A percentile compares a stretch with the other conserved stretches of the same genome.
Evolutionary conservation across 257 asterid species (phyloP).

Genomic region (Nicotiana otophora): DNA sequence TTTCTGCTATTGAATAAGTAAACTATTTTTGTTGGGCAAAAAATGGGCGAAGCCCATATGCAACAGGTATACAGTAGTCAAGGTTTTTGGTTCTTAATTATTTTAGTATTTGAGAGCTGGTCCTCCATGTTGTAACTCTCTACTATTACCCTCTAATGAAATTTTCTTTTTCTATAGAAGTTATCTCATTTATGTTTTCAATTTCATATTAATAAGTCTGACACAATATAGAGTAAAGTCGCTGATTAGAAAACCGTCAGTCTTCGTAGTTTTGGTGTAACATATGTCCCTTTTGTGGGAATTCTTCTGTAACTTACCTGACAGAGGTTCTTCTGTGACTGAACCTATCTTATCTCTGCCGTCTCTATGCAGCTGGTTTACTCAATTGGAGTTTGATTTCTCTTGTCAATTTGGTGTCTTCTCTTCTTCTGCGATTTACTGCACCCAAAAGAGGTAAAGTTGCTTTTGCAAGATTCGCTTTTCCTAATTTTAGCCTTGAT

Average conservation of each 20-base stretch:
- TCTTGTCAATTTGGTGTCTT: constrained; percentile 57
- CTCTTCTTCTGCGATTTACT: constrained; percentile 54
- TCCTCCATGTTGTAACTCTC: neutral
- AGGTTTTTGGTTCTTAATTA: neutral
- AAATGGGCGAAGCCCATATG: neutral
- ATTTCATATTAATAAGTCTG: neutral
- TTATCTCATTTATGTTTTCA: neutral
- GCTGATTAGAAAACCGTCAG: neutral
- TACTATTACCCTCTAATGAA: neutral
- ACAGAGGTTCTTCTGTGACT: neutral
- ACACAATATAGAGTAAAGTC: neutral
- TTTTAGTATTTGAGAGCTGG: neutral
- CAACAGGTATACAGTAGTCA: neutral
- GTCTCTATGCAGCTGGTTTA: constrained; percentile 54
- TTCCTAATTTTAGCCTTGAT: constrained; percentile 14
- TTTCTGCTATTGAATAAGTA: neutral
- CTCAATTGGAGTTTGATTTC: constrained; percentile 80
- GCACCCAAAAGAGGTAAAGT: constrained; percentile 63
- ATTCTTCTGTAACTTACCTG: neutral
- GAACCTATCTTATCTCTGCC: neutral
- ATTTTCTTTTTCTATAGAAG: neutral
- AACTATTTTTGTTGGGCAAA: neutral
- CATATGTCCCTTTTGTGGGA: constrained; percentile 1
- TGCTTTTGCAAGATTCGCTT: neutral
- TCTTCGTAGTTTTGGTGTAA: neutral